Percentiles rank a stretch among this genome's conserved stretches.
These are phyloP conservation scores for Themeda triandra DNA, from an alignment of 176 grass and related monocot species.

Conservation along the genomic window DNA sequence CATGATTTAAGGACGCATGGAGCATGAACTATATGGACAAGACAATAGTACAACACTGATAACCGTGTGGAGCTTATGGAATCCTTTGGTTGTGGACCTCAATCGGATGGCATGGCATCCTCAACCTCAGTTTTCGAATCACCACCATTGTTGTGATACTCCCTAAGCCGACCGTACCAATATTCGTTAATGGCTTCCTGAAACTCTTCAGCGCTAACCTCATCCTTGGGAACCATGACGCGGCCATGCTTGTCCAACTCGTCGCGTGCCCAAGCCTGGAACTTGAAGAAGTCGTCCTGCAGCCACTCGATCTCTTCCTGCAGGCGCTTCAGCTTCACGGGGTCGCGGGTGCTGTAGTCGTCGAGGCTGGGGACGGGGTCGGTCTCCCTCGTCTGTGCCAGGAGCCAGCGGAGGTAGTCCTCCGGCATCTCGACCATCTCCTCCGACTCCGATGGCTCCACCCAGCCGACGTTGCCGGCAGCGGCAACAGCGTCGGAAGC, in stretches of 20 bases:
- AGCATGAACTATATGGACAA: no score
- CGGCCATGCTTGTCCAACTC: no score
- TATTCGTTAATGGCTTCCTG: background rate
- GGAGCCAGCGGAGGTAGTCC: background rate
- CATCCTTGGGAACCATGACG: background rate
- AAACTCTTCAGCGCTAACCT: background rate
- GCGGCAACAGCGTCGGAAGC: no score
- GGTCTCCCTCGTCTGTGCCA: background rate
- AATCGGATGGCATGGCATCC: no score
- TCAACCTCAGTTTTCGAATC: no score
- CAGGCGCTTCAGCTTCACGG: background rate
- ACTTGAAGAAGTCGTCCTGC: background rate
- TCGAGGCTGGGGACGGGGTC: background rate
- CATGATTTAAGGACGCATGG: no score
- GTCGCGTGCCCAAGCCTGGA: background rate
- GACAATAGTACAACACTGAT: no score
- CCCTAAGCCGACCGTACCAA: background rate
- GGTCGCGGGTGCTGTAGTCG: background rate
- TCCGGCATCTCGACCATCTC: background rate
- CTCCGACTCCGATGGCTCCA: background rate
- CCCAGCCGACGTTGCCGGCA: no score
- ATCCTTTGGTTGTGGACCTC: no score
- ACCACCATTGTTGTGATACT: no score
- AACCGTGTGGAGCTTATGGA: no score
- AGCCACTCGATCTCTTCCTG: no score